A percentile compares a stretch with the other conserved stretches of the same genome.
phyloP scores from a whole-genome alignment of 495 filamentous ascomycete genomes.

The Penicillium canescens region DNA sequence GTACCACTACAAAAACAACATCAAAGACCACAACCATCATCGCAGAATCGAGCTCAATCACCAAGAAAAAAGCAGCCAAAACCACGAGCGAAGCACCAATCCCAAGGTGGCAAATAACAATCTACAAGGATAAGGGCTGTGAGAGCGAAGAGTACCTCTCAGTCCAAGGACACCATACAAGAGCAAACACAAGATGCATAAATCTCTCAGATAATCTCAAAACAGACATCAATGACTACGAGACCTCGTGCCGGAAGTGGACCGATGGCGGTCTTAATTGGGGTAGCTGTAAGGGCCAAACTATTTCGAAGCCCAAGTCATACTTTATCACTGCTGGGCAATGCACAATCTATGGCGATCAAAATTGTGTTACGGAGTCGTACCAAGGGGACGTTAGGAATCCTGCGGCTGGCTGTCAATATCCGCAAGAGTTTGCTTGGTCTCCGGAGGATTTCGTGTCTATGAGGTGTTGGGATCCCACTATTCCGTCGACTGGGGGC shows the following conservation, averaged over 20 bases:
- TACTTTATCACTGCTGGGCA: neutral
- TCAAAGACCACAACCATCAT: neutral
- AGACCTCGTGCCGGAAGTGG: conserved; percentile 12
- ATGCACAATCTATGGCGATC: neutral
- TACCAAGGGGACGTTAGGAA: too few relatives aligned
- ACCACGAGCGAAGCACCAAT: neutral
- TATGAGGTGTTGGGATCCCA: neutral
- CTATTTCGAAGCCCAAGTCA: neutral
- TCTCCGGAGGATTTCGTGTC: neutral
- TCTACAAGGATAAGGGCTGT: neutral
- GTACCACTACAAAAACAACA: neutral
- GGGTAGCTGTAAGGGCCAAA: neutral
- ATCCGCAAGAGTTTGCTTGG: neutral
- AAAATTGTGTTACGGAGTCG: neutral
- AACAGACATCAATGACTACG: neutral
- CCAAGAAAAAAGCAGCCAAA: neutral
- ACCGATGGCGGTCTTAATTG: neutral
- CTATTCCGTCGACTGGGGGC: too few relatives aligned
- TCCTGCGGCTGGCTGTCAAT: neutral
- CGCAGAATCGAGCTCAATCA: neutral
- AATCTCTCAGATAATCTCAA: neutral
- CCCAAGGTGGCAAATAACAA: neutral
- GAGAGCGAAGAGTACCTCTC: neutral
- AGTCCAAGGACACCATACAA: conserved; percentile 9
- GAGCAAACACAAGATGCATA: neutral